These are phyloP conservation scores for Candida germanica DNA, from an alignment of 805 yeast genomes.

Conservation along the genomic window DNA sequence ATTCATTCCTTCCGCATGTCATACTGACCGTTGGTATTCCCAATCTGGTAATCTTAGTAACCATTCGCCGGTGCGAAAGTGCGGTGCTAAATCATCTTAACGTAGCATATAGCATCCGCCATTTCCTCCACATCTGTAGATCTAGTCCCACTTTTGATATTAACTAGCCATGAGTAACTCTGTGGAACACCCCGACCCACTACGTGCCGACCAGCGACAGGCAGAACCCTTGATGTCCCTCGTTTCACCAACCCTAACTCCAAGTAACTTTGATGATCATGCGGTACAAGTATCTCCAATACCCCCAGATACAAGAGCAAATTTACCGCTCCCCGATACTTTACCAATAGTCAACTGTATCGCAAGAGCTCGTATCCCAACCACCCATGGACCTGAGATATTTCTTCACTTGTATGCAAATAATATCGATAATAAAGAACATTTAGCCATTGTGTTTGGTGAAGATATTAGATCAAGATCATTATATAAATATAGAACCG, in stretches of 20 bases:
- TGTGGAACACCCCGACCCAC: too few relatives aligned
- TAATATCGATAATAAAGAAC: slow-evolving; percentile 87
- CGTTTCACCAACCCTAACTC: slow-evolving; percentile 22
- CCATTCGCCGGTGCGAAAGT: slow-evolving; percentile 2
- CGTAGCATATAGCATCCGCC: too few relatives aligned
- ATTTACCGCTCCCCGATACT: slow-evolving; percentile 44
- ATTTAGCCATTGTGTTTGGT: slow-evolving; percentile 94
- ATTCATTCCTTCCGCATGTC: too few relatives aligned
- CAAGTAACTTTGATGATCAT: slow-evolving; percentile 12
- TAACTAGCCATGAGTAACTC: too few relatives aligned
- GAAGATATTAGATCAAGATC: slow-evolving; percentile 80
- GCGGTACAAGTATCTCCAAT: slow-evolving; percentile 11
- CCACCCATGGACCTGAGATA: slow-evolving; percentile 92
- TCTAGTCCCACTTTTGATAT: too few relatives aligned
- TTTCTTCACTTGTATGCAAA: slow-evolving; percentile 87
- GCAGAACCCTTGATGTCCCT: too few relatives aligned
- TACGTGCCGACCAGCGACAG: too few relatives aligned
- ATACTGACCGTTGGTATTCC: too few relatives aligned
- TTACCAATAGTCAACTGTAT: slow-evolving; percentile 82
- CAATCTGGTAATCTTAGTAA: slow-evolving; percentile 1
- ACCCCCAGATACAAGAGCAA: slow-evolving; percentile 25
- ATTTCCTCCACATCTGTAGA: too few relatives aligned
- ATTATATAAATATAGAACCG: slow-evolving; percentile 55
- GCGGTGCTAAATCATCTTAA: too few relatives aligned
- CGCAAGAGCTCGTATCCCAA: slow-evolving; percentile 94